phyloP scores from a whole-genome alignment of 306 rosid species.

The Malus sieversii region DNA sequence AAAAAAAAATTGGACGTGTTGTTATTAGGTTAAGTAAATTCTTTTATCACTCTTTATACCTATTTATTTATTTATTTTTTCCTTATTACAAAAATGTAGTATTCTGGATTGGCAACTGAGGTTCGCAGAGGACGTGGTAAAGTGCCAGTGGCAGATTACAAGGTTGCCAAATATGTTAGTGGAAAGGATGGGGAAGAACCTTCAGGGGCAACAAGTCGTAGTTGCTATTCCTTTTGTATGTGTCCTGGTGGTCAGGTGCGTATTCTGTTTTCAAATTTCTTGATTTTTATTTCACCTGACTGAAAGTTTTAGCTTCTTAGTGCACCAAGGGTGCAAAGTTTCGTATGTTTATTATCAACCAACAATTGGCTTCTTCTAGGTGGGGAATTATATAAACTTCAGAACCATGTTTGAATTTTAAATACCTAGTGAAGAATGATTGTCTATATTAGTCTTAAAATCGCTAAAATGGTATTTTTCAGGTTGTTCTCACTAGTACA shows the following conservation, averaged over 20 bases:
- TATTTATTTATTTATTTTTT: not conserved
- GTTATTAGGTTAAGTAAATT: not conserved
- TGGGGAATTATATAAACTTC: not conserved
- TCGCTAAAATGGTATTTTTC: slow-evolving; percentile 28
- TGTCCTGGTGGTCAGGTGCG: slow-evolving; percentile 98
- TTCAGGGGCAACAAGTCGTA: slow-evolving; percentile 39
- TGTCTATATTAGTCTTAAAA: not conserved
- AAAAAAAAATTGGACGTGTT: not conserved
- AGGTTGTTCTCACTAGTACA: slow-evolving; percentile 98
- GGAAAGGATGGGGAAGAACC: slow-evolving; percentile 24
- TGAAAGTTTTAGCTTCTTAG: not conserved
- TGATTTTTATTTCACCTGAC: not conserved
- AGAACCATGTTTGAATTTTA: not conserved
- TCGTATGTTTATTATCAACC: not conserved
- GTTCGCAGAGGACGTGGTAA: slow-evolving; percentile 79
- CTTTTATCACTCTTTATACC: not conserved
- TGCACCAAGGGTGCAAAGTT: not conserved
- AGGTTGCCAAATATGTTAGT: slow-evolving; percentile 57
- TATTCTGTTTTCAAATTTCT: slow-evolving; percentile 15
- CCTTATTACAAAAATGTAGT: slow-evolving; percentile 36
- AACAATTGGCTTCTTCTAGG: not conserved
- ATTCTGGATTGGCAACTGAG: slow-evolving; percentile 80
- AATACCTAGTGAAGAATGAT: not conserved
- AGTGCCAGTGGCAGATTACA: slow-evolving; percentile 96
- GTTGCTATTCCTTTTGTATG: slow-evolving; percentile 97